phyloP scores from a whole-genome alignment of 305 asterid species.

The Fraxinus baroniana region DNA sequence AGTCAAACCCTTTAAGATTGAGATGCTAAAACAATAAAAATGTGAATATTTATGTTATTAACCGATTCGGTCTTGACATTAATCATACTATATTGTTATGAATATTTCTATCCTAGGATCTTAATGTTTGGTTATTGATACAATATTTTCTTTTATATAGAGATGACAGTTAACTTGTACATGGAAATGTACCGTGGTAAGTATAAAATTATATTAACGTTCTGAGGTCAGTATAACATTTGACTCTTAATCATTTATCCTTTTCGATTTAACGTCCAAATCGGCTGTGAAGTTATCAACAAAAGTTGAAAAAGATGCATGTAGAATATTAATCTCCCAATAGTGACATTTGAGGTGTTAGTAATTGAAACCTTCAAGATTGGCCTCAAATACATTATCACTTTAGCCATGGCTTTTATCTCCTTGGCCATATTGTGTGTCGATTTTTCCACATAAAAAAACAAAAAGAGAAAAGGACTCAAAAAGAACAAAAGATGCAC shows the following conservation, averaged over 20 bases:
- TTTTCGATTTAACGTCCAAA: neutral
- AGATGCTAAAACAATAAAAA: no score
- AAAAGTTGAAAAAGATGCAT: neutral
- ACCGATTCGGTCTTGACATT: neutral
- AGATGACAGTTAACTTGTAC: neutral
- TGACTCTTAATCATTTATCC: neutral
- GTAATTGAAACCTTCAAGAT: neutral
- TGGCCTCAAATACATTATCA: slow-evolving; percentile 39
- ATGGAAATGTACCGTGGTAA: neutral
- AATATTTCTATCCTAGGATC: neutral
- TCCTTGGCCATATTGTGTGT: neutral
- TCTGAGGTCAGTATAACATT: neutral
- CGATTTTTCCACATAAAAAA: neutral
- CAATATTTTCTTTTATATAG: neutral
- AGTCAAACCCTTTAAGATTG: no score
- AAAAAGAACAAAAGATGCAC: neutral
- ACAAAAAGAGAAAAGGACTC: neutral
- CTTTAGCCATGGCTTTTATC: slow-evolving; percentile 3
- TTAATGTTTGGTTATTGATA: neutral
- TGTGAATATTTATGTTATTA: no score
- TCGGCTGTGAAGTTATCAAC: neutral
- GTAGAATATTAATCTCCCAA: neutral
- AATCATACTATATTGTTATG: neutral
- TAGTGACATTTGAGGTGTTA: neutral
- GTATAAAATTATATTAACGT: neutral